Evolutionary conservation across 2,329 filamentous ascomycete species (phyloP), one percentile per base, ranked within the genome.

Genomic region (Pseudogymnoascus sp.): DNA sequence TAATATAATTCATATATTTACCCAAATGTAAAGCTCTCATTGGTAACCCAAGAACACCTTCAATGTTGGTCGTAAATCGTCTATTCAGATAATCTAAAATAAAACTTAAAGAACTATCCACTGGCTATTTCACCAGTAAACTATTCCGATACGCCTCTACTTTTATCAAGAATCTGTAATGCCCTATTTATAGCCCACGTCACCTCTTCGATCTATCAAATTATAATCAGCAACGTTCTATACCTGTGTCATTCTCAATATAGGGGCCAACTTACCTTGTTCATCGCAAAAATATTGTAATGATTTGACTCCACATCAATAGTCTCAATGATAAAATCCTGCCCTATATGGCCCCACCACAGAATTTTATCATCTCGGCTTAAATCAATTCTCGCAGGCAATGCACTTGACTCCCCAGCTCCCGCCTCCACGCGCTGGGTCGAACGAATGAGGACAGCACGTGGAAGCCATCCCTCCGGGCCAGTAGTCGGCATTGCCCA

Each of bases 301-400:
- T 55, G 48, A 9, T 55, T 55, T 10, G 48, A 55, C 4, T 21
- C 29, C 48, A 55, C 48, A 55, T 55, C 48, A 55, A 55, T 8
- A 55, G 48, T 55, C 15, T 29, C 48, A 55, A 55, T 55, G 15
- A 55, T 55, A 55, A 55, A 55, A 12, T 55, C 48, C n/a, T 21
- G 48, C 8, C 48, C 48, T 12, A 55, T 55, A 33, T 4, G 15
- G 5, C 29, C 48, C 48, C 48, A 55, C n/a, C 48, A 27, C 9
- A 55, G 48, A 17, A 55, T 33, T 15, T 55, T 55, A 33, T 55
- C 48, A 33, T 55, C 48, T 8, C 48, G 48, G 4, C 15, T 10
- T 9, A 55, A 33, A 33, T 55, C 48, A 12, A 55, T 29, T 33
- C 27, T 55, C 9, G 48, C 29, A 17, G 48, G 48, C 9, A 33